Evolutionary conservation across 306 rosid genomes (phyloP).

Genomic region (Psophocarpus tetragonolobus): DNA sequence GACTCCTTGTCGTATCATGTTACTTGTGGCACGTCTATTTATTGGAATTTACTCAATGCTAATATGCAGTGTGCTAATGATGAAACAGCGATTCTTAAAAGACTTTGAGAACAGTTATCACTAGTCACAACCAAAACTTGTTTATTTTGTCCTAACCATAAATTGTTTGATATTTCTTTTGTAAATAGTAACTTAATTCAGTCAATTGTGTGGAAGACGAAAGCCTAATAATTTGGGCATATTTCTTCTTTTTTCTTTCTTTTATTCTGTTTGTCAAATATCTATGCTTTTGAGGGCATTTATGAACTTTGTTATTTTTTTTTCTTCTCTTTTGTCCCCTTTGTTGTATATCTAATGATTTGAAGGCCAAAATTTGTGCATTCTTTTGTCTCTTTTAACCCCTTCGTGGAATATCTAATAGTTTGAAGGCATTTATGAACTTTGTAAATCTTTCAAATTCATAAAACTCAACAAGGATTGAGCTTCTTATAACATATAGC

Average conservation of each 20-base stretch:
- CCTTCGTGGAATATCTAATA: neutral
- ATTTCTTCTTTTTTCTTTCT: neutral
- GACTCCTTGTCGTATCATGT: slow-evolving; percentile 4
- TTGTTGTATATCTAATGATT: slow-evolving; percentile 6
- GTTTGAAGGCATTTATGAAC: neutral
- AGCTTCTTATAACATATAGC: neutral
- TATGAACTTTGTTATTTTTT: neutral
- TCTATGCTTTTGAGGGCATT: neutral
- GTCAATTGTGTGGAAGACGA: neutral
- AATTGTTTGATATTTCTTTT: neutral
- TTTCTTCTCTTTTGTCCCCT: neutral
- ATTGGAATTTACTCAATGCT: slow-evolving; percentile 20
- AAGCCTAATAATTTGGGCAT: slow-evolving; percentile 11
- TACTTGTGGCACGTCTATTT: slow-evolving; percentile 14
- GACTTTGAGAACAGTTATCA: slow-evolving; percentile 4
- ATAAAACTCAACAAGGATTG: neutral
- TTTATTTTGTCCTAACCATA: slow-evolving; percentile 7
- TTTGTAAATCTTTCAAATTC: slow-evolving; percentile 9
- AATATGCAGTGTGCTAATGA: neutral
- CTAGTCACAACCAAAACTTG: neutral
- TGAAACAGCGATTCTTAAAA: neutral
- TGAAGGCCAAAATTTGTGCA: neutral
- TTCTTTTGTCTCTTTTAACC: neutral
- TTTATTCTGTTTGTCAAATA: neutral
- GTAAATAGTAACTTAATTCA: neutral